Evolutionary conservation across 73 alveolate species (phyloP), one percentile per base, ranked within the genome.

Genomic region (Paramecium tetraurelia): DNA sequence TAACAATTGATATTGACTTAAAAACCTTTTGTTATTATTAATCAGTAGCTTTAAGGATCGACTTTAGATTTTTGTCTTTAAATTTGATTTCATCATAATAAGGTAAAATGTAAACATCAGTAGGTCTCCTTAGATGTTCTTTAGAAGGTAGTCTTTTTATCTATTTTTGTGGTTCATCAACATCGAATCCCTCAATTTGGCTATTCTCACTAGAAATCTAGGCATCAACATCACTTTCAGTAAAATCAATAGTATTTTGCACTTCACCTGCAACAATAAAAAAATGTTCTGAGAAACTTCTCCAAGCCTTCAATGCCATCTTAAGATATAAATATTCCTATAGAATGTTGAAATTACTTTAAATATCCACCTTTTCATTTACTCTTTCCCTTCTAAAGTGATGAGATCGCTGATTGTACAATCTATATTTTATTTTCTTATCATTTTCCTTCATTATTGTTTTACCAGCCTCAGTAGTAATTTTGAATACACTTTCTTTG

Each of bases 231-330:
- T 75, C 87, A 9, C 38, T 21, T 40, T 75, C 87, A 0, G 59
- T 75, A 36, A 33, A 75, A 40, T 31, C 87, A 14, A 40, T 44
- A 14, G 87, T 36, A 40, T 75, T 75, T 44, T 33, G n/a, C 5
- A 36, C 87, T 31, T 75, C 48, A 14, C 59, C 38, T 21, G 87
- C 87, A 31, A 44, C 35, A 21, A 36, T 44, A 24, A 75, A 31
- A 40, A 75, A 75, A 16, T 36, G 12, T 10, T 40, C 21, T 24
- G 63, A 29, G 16, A 75, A 75, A 31, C 38, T 21, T 7, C 18
- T 75, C 87, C 87, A 75, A 21, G 87, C 87, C n/a, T 75, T 75
- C 20, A 75, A 36, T 36, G 63, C 48, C 87, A 75, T 75, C 5
- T 36, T n/a, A 14, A 75, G 63, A 40, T 75, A 75, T 24, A 75